A percentile compares a stretch with the other conserved stretches of the same genome.
Conservation (phyloP, 768 basidiomycete genomes). For the Suillus decipiens region DNA sequence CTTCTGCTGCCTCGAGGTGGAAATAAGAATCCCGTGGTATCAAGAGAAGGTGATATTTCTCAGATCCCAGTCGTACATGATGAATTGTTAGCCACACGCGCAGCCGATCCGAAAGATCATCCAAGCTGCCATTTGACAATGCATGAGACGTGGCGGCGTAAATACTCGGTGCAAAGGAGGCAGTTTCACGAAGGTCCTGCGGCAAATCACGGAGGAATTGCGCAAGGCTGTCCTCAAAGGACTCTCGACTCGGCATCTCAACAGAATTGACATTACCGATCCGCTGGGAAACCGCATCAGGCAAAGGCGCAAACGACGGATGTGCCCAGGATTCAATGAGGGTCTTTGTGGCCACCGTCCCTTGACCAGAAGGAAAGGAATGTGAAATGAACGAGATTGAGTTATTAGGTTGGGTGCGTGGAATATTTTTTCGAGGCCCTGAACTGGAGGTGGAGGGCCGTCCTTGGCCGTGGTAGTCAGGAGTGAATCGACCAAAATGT, state of each 20-base stretch:
- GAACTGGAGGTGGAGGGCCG: slow-evolving; percentile 15
- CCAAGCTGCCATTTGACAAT: slow-evolving; percentile 38
- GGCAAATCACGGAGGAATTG: slow-evolving; percentile 54
- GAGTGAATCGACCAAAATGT: slow-evolving; percentile 21
- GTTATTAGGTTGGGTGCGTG: slow-evolving; percentile 26
- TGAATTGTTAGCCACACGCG: slow-evolving; percentile 60
- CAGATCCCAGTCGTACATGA: slow-evolving; percentile 61
- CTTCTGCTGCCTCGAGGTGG: slow-evolving; percentile 47
- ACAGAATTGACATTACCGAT: slow-evolving; percentile 53
- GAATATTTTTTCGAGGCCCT: slow-evolving; percentile 25
- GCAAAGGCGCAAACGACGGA: slow-evolving; percentile 60
- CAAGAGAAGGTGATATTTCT: slow-evolving; percentile 56
- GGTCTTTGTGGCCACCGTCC: slow-evolving; percentile 40
- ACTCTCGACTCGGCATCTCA: slow-evolving; percentile 59
- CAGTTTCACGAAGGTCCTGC: slow-evolving; percentile 59
- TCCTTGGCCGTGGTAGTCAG: slow-evolving; percentile 26
- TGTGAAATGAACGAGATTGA: slow-evolving; percentile 48
- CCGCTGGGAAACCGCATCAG: slow-evolving; percentile 53
- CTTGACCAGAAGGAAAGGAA: slow-evolving; percentile 39
- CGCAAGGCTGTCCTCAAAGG: slow-evolving; percentile 51
- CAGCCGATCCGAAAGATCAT: slow-evolving; percentile 40
- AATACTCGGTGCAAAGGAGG: slow-evolving; percentile 52
- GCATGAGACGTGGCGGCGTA: slow-evolving; percentile 55
- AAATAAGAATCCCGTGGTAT: slow-evolving; percentile 63
- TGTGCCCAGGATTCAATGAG: slow-evolving; percentile 61